Evolutionary conservation across 139 green algal species (phyloP).

Genomic region (Picochlorum sp.): DNA sequence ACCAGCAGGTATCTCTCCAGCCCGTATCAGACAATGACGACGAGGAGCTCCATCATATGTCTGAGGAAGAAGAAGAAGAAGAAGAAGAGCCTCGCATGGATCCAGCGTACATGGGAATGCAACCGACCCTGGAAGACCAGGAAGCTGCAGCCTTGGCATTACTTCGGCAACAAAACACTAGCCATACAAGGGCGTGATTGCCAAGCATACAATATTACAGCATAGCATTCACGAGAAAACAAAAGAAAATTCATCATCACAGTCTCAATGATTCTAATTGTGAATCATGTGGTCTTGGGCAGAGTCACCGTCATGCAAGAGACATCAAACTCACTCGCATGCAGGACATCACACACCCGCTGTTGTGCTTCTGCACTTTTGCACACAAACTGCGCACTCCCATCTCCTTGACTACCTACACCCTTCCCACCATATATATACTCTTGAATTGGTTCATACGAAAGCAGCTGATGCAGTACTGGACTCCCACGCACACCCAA

Average conservation of each 20-base stretch:
- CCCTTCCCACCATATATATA: constrained; percentile 61
- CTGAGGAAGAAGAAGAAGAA: not conserved
- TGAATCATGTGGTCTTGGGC: not conserved
- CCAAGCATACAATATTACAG: too few relatives aligned
- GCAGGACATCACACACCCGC: constrained; percentile 26
- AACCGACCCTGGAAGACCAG: not conserved
- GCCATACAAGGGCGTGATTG: too few relatives aligned
- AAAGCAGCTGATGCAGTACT: constrained; percentile 49
- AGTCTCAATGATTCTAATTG: too few relatives aligned
- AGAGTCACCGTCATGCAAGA: not conserved
- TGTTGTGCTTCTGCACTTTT: constrained; percentile 27
- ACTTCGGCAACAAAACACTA: too few relatives aligned
- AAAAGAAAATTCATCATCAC: too few relatives aligned
- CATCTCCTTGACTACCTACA: constrained; percentile 62
- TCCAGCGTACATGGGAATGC: not conserved
- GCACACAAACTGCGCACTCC: constrained; percentile 63
- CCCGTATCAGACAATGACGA: too few relatives aligned
- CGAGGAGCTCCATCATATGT: not conserved
- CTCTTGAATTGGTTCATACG: constrained; percentile 30
- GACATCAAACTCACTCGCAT: not conserved
- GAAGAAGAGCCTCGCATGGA: not conserved
- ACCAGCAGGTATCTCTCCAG: not conserved
- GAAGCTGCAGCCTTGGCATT: not conserved
- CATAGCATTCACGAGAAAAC: too few relatives aligned
- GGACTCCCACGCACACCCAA: constrained; percentile 35